Base-by-base conservation (phyloP, 257 asterid species). In the Solanum chaucha region DNA sequence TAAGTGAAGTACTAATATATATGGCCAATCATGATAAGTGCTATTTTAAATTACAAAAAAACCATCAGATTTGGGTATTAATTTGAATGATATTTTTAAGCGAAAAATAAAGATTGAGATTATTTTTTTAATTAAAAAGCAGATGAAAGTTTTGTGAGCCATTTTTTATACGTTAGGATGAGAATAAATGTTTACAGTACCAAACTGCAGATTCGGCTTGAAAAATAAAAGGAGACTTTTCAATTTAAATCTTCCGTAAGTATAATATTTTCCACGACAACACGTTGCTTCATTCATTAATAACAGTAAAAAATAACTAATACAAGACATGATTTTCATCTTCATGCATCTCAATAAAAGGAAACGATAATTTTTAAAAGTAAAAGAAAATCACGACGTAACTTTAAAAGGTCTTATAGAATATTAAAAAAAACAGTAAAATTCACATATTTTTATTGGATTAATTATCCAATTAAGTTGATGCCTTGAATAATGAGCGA, bases 401-500 rank as follows among this genome's bases (percentile, higher is more conserved):
- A 11, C 81, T 40, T 34, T 28, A 41, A n/a, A 38, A 22, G 35
- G 14, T 19, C 46, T 19, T 26, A 28, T 26, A 67, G 3, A 61
- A 86, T 48, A 4, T 4, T 28, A 5, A 11, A 44, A 44, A 44
- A 15, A 35, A 61, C 28, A 55, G 36, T 80, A 22, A 44, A 67
- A 26, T 81, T 40, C 65, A 55, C 65, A 51, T 14, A 6, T 28
- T 26, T 26, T 20, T 17, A n/a, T 34, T 46, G 85, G 88, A 86
- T 87, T 88, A 93, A 2, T 90, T 87, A 91, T 86, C 90, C 91
- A 83, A 97, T 88, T 64, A 97, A 95, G 44, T 86, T 64, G 72
- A 97, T 95, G 64, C 99, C 99, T 86, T 92, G 94, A 67, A 90
- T 11, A 87, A 97, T 88, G 88, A 95, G 87, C 8, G 91, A 64